Base-by-base conservation (phyloP, 805 yeast genomes). In the Lipomyces chichibuensis region DNA sequence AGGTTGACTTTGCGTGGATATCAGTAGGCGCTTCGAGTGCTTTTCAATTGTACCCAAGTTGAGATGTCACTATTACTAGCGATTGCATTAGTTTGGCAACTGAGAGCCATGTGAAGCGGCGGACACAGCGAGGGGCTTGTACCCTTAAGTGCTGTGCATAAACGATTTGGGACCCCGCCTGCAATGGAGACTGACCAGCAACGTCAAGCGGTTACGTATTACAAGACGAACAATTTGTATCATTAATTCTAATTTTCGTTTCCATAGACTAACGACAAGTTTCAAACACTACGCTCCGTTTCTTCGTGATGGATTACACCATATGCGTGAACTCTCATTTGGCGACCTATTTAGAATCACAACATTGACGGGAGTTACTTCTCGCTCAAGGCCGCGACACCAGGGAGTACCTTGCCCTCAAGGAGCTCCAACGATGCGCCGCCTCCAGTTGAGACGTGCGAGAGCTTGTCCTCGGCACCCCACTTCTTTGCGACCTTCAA, bases 391-490 rank as follows among this genome's bases (percentile, higher is more conserved):
- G 93, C 96, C 78, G 85, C 88, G 75, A 95, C 98, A 88, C 99
- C 99, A 77, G 99, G 99, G 77, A 95, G 87, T 76, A 85, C 95
- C 88, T 95, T 95, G 84, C 99, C 99, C 86, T 95, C 99, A 80
- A 95, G 88, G 80, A 95, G 89, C 84, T 95, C 99, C 80, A 95
- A 87, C 72, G 98, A 94, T 75, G 99, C 99, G 87, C 99, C 99
- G 84, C 99, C 99, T 84, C 99, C 99, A 72, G 99, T 95, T 75
- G 98, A 94, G 74, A 95, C 97, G 83, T 95, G 99, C 63, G 98
- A 92, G 77, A 95, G 87, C 86, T 95, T 91, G 80, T 91, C 97
- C 76, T 91, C 93, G 74, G 89, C 97, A 80, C 97, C 97, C 83
- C 84, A 95, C 86, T 95, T 95, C 92, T 94, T 94, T 78, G 97